phyloP scores from a whole-genome alignment of 140 eudicot species.

The Senecio squalidus region DNA sequence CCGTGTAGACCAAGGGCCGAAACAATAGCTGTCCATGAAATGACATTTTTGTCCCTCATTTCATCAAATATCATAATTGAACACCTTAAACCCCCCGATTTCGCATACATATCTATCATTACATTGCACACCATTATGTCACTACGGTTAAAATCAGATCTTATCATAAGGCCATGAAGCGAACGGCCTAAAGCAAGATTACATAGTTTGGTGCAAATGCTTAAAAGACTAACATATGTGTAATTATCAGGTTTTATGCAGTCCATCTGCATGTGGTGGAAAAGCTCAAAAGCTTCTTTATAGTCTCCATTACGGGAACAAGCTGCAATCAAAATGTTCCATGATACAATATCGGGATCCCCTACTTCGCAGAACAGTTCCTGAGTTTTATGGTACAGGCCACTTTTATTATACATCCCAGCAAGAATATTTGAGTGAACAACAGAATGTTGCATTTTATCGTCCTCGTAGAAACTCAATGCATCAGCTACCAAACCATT shows the following conservation, averaged over 20 bases:
- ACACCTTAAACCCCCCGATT: constrained; percentile 63
- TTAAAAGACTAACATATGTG: constrained; percentile 58
- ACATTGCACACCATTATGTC: constrained; percentile 66
- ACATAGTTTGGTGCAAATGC: constrained; percentile 57
- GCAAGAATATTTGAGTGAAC: constrained; percentile 58
- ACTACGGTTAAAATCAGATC: constrained; percentile 34
- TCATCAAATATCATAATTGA: constrained; percentile 50
- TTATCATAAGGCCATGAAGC: constrained; percentile 60
- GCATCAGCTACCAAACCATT: constrained; percentile 51
- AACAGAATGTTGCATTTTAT: constrained; percentile 28
- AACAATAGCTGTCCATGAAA: constrained; percentile 70
- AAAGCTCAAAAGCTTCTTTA: constrained; percentile 68
- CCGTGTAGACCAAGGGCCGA: constrained; percentile 81
- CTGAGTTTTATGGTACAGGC: constrained; percentile 58
- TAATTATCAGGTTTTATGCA: constrained; percentile 49
- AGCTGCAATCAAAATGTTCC: constrained; percentile 72
- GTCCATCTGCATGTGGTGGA: constrained; percentile 52
- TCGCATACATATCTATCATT: constrained; percentile 79
- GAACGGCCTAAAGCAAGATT: constrained; percentile 66
- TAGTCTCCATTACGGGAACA: constrained; percentile 77
- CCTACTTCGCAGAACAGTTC: constrained; percentile 43
- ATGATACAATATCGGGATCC: constrained; percentile 65
- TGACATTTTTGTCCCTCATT: constrained; percentile 42
- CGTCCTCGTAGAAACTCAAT: constrained; percentile 26
- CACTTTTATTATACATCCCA: constrained; percentile 59